Percentiles rank a stretch among this genome's conserved stretches.
Conservation (phyloP, 108 stramenopile genomes). For the Fragilariopsis cylindrus region DNA sequence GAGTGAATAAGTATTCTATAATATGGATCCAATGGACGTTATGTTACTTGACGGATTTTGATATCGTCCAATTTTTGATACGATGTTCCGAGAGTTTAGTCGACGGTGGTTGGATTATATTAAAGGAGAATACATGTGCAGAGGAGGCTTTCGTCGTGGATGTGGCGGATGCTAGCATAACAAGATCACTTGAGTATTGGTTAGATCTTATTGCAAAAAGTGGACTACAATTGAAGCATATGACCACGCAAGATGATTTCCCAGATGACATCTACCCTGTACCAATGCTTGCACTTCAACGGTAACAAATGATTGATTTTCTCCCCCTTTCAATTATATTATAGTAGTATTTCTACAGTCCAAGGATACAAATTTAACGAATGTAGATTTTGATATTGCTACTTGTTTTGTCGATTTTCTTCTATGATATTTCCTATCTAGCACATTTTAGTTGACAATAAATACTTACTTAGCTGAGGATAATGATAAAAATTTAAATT, state of each 20-base stretch:
- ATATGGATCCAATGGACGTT: slow-evolving; percentile 96
- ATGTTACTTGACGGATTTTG: slow-evolving; percentile 88
- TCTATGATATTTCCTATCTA: too few species aligned
- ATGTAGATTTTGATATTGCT: too few species aligned
- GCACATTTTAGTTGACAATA: too few species aligned
- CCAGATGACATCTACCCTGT: slow-evolving; percentile 90
- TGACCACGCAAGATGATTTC: slow-evolving; percentile 72
- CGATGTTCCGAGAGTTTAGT: slow-evolving; percentile 60
- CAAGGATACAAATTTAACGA: too few species aligned
- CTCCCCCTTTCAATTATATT: too few species aligned
- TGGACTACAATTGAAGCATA: slow-evolving; percentile 60
- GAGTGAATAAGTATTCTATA: slow-evolving; percentile 57
- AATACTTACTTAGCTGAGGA: too few species aligned
- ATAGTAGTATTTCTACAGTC: background rate
- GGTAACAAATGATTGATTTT: background rate
- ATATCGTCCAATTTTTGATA: slow-evolving; percentile 77
- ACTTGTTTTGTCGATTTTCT: too few species aligned
- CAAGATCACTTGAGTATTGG: slow-evolving; percentile 77
- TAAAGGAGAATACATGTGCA: slow-evolving; percentile 91
- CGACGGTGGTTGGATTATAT: slow-evolving; percentile 68
- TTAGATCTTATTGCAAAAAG: slow-evolving; percentile 69
- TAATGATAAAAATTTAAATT: too few species aligned
- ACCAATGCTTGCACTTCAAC: slow-evolving; percentile 68
- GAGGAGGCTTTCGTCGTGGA: slow-evolving; percentile 83
- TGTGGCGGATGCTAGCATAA: slow-evolving; percentile 81